Evolutionary conservation across 2,329 filamentous ascomycete species (phyloP), one percentile per base, ranked within the genome.

Genomic region (Shiraia bambusicola): DNA sequence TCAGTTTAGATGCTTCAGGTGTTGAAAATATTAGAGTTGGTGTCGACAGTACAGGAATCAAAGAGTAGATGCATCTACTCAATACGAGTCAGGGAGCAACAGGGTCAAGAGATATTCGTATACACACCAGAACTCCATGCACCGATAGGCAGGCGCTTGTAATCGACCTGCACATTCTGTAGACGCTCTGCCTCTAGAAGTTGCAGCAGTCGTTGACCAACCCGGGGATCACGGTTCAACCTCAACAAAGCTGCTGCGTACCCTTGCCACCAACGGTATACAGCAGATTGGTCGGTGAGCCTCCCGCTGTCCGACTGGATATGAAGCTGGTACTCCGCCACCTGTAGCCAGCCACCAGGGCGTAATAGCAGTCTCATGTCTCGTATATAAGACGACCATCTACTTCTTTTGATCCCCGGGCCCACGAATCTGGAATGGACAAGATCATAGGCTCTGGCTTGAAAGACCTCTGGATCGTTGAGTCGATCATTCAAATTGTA

Each of bases 301-400:
- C 81, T 82, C 4, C 89, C 89, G 57, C 88, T 94, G 54, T 92
- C 83, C 1, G 88, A 95, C 65, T 95, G 91, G 17, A 88, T 83
- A 51, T 89, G 88, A 66, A 84, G 85, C 60, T 94, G 89, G 56
- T 91, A 80, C 62, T 95, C 91, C n/a, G 88, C 80, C 78, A 95
- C 84, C 61, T 95, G 89, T 45, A 87, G 79, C 88, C 89, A 95
- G 1, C 91, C 90, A 2, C 84, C 86, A 5, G 83, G 84, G 36
- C 81, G 84, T 49, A 91, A 72, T 8, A 89, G 77, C 15, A 81
- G 77, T 52, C 81, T 79, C 46, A 95, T 86, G 55, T 95, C 91
- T 54, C 76, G 74, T 50, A 95, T 69, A 67, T 94, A 95, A 24
- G 77, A 76, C 40, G 73, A 69, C 91, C 91, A 96, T 65, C 88